phyloP scores from a whole-genome alignment of 140 eudicot genomes.

The Senecio squalidus region DNA sequence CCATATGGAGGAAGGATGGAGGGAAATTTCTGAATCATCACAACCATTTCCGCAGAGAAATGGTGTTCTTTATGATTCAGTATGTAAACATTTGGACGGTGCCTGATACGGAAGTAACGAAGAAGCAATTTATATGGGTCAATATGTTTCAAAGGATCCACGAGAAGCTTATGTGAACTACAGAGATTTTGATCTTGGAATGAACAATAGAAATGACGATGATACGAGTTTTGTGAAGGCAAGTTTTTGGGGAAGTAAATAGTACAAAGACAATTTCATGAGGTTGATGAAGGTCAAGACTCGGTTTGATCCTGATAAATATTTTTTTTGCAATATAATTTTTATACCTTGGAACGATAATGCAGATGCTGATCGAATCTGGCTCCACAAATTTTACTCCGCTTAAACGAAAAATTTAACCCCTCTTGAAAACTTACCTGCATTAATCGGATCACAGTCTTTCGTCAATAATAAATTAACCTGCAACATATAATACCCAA shows the following conservation, averaged over 20 bases:
- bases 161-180: conserved; percentile 38
- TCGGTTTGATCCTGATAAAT: conserved; percentile 30
- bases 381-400: neutral
- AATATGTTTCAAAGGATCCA: conserved; percentile 25
- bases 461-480: neutral
- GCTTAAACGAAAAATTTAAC: neutral
- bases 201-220: conserved; percentile 20
- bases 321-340: no score
- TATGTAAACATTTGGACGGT: conserved; percentile 11
- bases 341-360: no score
- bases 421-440: neutral
- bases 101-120: neutral
- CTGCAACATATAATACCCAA: no score
- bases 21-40: conserved; percentile 10
- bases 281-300: conserved; percentile 27
- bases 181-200: conserved; percentile 40
- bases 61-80: conserved; percentile 22
- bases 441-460: neutral
- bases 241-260: conserved; percentile 32
- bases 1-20: conserved; percentile 32
- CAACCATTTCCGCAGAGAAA: conserved; percentile 26
- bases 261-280: conserved; percentile 26
- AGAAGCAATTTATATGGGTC: conserved; percentile 28
- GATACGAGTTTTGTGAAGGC: conserved; percentile 29
- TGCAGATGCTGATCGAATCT: neutral